Base-by-base conservation (phyloP, 225 moss, liverwort and hornwort species). In the Polytrichum formosum region DNA sequence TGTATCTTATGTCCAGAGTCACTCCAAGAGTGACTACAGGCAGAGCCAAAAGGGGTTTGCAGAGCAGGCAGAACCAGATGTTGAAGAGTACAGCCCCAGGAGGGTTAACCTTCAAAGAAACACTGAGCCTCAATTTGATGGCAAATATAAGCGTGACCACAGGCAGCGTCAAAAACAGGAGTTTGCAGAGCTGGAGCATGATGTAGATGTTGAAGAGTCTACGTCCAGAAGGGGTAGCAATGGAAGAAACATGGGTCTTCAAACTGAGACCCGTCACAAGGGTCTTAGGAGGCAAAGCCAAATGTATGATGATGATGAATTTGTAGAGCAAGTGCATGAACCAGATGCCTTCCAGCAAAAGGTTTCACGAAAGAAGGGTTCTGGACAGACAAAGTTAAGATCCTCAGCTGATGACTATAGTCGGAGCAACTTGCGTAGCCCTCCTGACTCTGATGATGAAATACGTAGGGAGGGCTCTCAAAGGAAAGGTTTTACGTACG, bases 311-410 rank as follows among this genome's bases (percentile, higher is more conserved):
- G 30, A 66, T 19, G 66, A 65, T n/a, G 46, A 46, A 46, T 16
- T 13, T 46, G 46, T 46, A 46, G 13, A 46, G 46, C 46, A 46
- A 13, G 46, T 58, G 58, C 58, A 58, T 0, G 58, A 58, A 58
- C 58, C 58, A 58, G 58, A 58, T 58, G 58, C 23, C 7, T 58
- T 20, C 23, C 20, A 58, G 9, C 20, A 13, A 10, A 46, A 46
- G 20, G 67, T 21, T 7, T 26, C 67, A 6, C 53, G 5, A 18
- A 54, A 54, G 26, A 67, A 27, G 30, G 30, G 31, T 30, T 29
- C 65, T 22, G 65, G 65, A 54, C 23, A 27, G 67, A 67, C 67
- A 26, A 67, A 54, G 25, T 25, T 17, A 27, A 67, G 27, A 23
- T 23, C 25, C 26, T 18, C 53, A 26, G 67, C 67, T 54, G 67